phyloP scores from a whole-genome alignment of 192 early-diverging fungal species.

The Radiomyces spectabilis region DNA sequence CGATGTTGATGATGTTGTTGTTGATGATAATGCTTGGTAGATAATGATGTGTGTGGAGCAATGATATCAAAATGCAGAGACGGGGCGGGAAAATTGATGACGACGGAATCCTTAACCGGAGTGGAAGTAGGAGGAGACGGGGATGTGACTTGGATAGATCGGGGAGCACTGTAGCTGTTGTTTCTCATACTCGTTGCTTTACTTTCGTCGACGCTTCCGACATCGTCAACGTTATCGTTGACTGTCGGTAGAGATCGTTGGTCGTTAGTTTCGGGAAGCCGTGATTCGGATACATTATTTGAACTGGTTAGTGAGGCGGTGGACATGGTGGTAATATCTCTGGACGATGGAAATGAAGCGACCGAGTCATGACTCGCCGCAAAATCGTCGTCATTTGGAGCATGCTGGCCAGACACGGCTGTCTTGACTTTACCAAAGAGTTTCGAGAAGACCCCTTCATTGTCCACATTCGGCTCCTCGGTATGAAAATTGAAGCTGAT shows the following conservation, averaged over 20 bases:
- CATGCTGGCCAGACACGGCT: constrained; percentile 27
- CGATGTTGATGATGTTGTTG: background rate
- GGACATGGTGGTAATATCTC: no score
- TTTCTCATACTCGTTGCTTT: no score
- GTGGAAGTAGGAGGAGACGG: background rate
- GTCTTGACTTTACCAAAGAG: constrained; percentile 45
- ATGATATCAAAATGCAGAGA: background rate
- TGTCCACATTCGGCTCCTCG: constrained; percentile 12
- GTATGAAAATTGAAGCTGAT: constrained; percentile 35
- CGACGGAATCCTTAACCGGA: background rate
- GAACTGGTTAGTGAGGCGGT: no score
- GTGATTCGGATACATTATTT: no score
- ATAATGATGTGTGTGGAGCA: background rate
- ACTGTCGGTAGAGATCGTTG: no score
- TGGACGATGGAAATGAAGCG: background rate
- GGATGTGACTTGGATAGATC: background rate
- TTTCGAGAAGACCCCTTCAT: constrained; percentile 47
- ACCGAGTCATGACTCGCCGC: background rate
- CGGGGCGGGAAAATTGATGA: background rate
- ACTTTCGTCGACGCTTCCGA: no score
- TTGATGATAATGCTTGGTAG: no score
- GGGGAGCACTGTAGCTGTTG: constrained; percentile 1
- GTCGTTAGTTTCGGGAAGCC: no score
- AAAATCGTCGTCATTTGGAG: background rate
- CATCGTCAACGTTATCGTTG: no score